Base-by-base conservation (phyloP, 2,329 filamentous ascomycete species). In the Aspergillus niger region DNA sequence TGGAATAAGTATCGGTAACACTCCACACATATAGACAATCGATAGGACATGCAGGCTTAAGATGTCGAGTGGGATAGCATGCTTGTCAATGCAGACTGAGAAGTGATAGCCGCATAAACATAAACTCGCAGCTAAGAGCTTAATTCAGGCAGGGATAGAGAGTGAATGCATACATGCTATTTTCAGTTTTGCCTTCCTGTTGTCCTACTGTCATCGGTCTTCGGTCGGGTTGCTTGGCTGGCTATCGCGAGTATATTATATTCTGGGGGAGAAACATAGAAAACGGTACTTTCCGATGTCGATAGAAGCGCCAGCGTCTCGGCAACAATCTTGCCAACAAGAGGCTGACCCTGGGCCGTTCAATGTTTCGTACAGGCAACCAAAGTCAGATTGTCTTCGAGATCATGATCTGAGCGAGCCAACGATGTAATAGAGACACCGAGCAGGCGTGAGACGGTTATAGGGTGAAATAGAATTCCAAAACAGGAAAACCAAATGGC, bases 61-160 rank as follows among this genome's bases (percentile, higher is more conserved):
- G 20, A 49, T 48, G 24, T 58, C 60, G 62, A 62, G 67, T 56
- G 61, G 55, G 57, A 62, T 62, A 49, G 59, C 65, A 67, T 68
- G 56, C 55, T 66, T 64, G 58, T 67, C 62, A 55, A 60, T 56
- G 58, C 58, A 69, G 57, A 60, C 41, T 53, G 22, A 54, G 51
- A 30, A 57, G 57, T 51, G 50, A 30, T 48, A 55, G n/a, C 60
- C 64, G 61, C 47, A 60, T 47, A 51, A 62, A 62, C 62, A 69
- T 67, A 49, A 49, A 50, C 58, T 61, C 51, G 50, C 36, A n/a
- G 38, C 36, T 53, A 30, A 47, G 15, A 54, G 57, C n/a, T 20
- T 43, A 24, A 26, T 30, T 22, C 32, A 58, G 36, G 7, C 15
- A 54, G 13, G 8, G 28, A 44, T 30, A 43, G 30, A 36, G 20